Conservation (phyloP, 345 rosid species). For the Pistacia integerrima region DNA sequence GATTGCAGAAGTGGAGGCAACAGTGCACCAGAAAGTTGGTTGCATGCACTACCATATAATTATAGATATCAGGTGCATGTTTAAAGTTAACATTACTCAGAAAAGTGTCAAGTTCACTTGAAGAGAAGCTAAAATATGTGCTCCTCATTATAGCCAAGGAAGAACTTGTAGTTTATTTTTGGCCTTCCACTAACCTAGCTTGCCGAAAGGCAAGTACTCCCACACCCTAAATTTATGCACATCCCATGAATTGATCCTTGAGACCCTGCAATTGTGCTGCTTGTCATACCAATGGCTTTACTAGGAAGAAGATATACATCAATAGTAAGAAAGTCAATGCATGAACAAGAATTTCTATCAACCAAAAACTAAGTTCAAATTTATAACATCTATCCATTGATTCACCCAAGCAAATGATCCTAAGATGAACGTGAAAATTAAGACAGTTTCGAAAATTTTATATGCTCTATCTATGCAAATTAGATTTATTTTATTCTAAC, state of each 20-base stretch:
- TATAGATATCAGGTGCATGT: too few species aligned
- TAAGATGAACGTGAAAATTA: neutral
- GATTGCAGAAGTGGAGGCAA: neutral
- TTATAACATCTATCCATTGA: neutral
- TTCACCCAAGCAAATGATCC: neutral
- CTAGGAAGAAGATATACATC: neutral
- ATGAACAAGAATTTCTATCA: neutral
- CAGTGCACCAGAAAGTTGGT: neutral
- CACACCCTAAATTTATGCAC: too few species aligned
- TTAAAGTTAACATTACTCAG: too few species aligned
- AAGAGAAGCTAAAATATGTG: too few species aligned
- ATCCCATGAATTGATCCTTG: neutral
- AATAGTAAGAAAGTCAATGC: neutral
- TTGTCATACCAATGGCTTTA: neutral
- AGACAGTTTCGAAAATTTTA: neutral
- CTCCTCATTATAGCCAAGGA: too few species aligned
- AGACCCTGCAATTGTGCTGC: neutral
- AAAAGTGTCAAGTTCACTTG: too few species aligned
- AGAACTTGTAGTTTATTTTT: too few species aligned
- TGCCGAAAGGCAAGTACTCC: too few species aligned
- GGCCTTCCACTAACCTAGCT: too few species aligned
- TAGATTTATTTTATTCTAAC: neutral
- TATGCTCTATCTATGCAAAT: neutral
- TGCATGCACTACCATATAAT: too few species aligned
- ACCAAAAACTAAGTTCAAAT: too few species aligned